Conservation (phyloP, 148 eudicot species). For the Beta vulgaris region DNA sequence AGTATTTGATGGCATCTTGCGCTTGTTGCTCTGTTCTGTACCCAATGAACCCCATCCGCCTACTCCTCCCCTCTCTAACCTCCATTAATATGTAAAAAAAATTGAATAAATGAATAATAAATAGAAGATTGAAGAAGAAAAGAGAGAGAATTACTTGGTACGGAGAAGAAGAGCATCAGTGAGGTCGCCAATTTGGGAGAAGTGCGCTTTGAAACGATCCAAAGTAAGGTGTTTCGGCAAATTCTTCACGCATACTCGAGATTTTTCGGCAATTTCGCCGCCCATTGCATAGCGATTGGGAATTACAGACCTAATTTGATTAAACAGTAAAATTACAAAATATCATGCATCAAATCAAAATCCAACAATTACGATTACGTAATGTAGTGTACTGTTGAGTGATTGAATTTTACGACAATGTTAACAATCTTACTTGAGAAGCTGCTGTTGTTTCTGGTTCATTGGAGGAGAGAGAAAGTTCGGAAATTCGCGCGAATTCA, state of each 20-base stretch:
- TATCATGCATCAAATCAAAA: too few relatives aligned
- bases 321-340: too few relatives aligned
- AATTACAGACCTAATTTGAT: too few relatives aligned
- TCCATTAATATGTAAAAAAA: neutral
- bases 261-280: neutral
- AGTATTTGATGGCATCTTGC: neutral
- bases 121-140: neutral
- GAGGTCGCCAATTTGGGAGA: conserved; percentile 8
- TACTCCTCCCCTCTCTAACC: neutral
- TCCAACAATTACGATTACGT: too few relatives aligned
- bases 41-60: conserved; percentile 8
- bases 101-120: neutral
- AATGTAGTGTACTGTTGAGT: too few relatives aligned
- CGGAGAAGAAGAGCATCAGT: conserved; percentile 7
- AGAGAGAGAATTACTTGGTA: neutral
- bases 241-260: conserved; percentile 8
- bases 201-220: conserved; percentile 8
- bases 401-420: too few relatives aligned
- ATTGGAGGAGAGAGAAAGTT: too few relatives aligned
- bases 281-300: neutral
- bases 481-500: too few relatives aligned
- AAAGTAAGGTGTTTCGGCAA: neutral
- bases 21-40: conserved; percentile 10
- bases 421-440: too few relatives aligned
- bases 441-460: too few relatives aligned